A percentile compares a stretch with the other conserved stretches of the same genome.
Conservation (phyloP, 148 eudicot species). For the Cornus controversa region DNA sequence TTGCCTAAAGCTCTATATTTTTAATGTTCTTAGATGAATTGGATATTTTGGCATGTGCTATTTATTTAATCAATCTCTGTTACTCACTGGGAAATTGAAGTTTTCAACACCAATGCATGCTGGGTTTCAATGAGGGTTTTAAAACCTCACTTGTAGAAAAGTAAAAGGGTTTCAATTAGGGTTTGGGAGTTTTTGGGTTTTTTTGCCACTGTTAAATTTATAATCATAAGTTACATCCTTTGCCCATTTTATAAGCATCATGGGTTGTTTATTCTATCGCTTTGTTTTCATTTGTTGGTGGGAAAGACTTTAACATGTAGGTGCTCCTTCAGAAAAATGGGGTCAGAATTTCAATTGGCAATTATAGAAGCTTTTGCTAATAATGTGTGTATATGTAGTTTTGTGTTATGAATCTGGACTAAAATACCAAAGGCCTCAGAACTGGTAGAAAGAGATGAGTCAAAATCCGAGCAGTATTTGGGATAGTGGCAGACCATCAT, state of each 20-base stretch:
- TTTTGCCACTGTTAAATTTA: not conserved
- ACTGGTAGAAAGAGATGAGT: not conserved
- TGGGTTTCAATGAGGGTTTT: not conserved
- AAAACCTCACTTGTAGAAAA: too few relatives aligned
- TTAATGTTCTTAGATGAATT: not conserved
- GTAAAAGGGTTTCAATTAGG: not conserved
- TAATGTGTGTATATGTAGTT: not conserved
- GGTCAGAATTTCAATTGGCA: not conserved
- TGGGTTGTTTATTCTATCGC: not conserved
- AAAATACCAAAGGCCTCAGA: not conserved
- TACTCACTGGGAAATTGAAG: not conserved
- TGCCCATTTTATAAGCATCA: not conserved
- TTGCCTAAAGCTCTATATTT: not conserved
- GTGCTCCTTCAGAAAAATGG: not conserved
- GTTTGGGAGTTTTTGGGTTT: not conserved
- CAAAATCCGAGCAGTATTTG: not conserved
- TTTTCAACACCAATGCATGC: not conserved
- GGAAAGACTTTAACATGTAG: not conserved
- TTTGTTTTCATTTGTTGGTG: not conserved
- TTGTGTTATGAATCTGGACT: not conserved
- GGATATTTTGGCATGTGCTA: not conserved
- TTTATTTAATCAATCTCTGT: not conserved
- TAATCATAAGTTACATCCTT: not conserved
- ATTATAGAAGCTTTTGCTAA: not conserved
- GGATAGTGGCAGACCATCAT: not conserved